Percentiles rank a stretch among this genome's conserved stretches.
phyloP scores from a whole-genome alignment of 2,329 filamentous ascomycete species.

The Parastagonospora nodorum region DNA sequence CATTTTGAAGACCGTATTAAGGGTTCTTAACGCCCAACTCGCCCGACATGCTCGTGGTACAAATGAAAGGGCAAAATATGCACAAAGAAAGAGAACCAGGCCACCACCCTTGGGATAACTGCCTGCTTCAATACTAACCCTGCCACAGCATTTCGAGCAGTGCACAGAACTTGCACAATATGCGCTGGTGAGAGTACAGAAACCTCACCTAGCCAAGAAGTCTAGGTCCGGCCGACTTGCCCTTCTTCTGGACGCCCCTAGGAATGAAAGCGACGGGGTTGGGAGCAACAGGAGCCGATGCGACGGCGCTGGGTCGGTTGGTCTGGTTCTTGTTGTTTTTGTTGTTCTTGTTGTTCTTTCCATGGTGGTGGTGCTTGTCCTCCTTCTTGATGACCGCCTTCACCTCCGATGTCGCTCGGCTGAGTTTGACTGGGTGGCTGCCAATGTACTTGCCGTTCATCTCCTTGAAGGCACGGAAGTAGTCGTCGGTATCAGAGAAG shows the following conservation, averaged over 20 bases:
- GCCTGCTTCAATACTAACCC: no score
- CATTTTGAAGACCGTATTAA: no score
- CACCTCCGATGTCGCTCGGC: constrained; percentile 90
- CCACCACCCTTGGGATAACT: no score
- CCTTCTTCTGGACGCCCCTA: constrained; percentile 39
- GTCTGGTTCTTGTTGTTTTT: constrained; percentile 20
- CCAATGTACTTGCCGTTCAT: constrained; percentile 99
- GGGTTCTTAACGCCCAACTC: no score
- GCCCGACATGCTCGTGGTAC: no score
- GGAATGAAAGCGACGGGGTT: constrained; percentile 31
- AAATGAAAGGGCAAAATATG: no score
- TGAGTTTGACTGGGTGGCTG: constrained; percentile 87
- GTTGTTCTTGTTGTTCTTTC: constrained; percentile 56
- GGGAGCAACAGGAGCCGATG: constrained; percentile 17
- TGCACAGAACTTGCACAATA: no score
- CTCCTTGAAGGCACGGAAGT: constrained; percentile 93
- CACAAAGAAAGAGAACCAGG: no score
- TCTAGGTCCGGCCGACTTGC: constrained; percentile 33
- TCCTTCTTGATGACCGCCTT: constrained; percentile 68
- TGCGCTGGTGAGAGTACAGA: no score
- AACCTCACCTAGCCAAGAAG: constrained; percentile 23
- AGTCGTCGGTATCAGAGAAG: constrained; percentile 93
- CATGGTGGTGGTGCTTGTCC: constrained; percentile 40
- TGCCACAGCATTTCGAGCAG: no score
- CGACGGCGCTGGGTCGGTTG: constrained; percentile 11